A percentile compares a stretch with the other conserved stretches of the same genome.
Evolutionary conservation across 148 eudicot genomes (phyloP).

Genomic region (Rhododendron ferrugineum): DNA sequence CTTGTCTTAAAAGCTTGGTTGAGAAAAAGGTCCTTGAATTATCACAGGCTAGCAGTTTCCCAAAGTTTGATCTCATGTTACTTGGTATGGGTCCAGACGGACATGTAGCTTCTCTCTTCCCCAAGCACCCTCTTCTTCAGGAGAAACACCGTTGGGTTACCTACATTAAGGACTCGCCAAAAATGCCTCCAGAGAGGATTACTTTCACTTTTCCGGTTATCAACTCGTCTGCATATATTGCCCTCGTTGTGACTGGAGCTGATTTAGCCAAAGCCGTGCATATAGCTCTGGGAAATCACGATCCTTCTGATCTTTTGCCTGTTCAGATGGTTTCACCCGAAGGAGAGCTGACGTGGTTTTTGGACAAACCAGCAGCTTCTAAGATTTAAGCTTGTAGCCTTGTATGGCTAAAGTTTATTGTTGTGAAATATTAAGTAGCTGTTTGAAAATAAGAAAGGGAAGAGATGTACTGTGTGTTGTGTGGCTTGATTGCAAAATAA

Average conservation of each 20-base stretch:
- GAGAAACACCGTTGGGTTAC: conserved; percentile 54
- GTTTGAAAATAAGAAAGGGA: not conserved
- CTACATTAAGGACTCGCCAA: conserved; percentile 58
- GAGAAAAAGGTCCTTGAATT: conserved; percentile 19
- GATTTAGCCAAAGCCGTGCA: conserved; percentile 37
- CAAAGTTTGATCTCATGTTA: conserved; percentile 58
- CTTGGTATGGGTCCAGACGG: conserved; percentile 71
- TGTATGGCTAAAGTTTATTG: not conserved
- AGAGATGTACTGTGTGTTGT: not conserved
- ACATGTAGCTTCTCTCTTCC: conserved; percentile 61
- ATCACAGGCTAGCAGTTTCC: conserved; percentile 32
- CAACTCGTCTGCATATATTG: conserved; percentile 38
- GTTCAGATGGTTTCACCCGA: conserved; percentile 44
- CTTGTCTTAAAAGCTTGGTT: conserved; percentile 37
- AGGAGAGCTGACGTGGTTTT: conserved; percentile 43
- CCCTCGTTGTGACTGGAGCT: conserved; percentile 35
- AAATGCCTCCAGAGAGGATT: conserved; percentile 56
- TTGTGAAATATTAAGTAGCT: not conserved
- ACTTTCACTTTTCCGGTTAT: conserved; percentile 61
- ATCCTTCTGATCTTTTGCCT: conserved; percentile 27
- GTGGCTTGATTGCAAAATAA: not conserved
- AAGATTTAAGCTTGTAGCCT: conserved; percentile 1
- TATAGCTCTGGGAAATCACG: conserved; percentile 26
- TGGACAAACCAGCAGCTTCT: conserved; percentile 50
- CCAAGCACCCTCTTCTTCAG: conserved; percentile 40